These are phyloP conservation scores for Lactarius evosmus DNA, from an alignment of 768 basidiomycete species.

Conservation along the genomic window DNA sequence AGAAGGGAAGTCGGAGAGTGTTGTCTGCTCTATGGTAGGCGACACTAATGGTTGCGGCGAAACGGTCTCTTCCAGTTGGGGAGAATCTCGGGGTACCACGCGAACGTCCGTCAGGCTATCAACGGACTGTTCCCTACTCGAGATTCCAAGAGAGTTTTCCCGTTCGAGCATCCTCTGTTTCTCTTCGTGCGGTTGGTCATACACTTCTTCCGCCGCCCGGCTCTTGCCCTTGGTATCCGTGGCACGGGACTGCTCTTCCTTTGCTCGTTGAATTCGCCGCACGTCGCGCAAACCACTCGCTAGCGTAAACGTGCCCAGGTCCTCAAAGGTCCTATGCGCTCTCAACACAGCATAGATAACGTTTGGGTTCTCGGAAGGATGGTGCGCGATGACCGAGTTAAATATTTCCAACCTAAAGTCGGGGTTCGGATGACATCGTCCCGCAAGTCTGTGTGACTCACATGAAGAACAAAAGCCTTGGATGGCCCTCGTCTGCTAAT, in stretches of 20 bases:
- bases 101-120: slow-evolving; percentile 26
- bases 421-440: slow-evolving; percentile 2
- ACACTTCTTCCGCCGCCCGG: slow-evolving; percentile 38
- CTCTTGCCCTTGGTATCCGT: slow-evolving; percentile 42
- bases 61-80: slow-evolving; percentile 27
- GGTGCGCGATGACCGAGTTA: slow-evolving; percentile 76
- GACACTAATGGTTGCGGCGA: slow-evolving; percentile 42
- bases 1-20: slow-evolving; percentile 29
- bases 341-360: slow-evolving; percentile 82
- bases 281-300: slow-evolving; percentile 83
- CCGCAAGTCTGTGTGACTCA: slow-evolving; percentile 36
- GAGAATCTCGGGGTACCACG: slow-evolving; percentile 23
- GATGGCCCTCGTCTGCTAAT: slow-evolving; percentile 92
- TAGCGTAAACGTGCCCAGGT: slow-evolving; percentile 89
- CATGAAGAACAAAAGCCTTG: slow-evolving; percentile 90
- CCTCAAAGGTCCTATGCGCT: slow-evolving; percentile 81
- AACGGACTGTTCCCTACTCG: slow-evolving; percentile 22
- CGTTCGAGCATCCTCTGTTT: slow-evolving; percentile 63
- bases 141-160: slow-evolving; percentile 39
- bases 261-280: slow-evolving; percentile 63
- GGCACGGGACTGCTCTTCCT: slow-evolving; percentile 57
- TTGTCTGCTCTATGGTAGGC: slow-evolving; percentile 40
- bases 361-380: slow-evolving; percentile 82
- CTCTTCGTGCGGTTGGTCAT: slow-evolving; percentile 51
- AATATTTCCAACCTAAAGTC: slow-evolving; percentile 78